Percentiles rank a stretch among this genome's conserved stretches.
These are phyloP conservation scores for Apiotrichum mycotoxinovorans DNA, from an alignment of 1,284 basidiomycete species.

Conservation along the genomic window DNA sequence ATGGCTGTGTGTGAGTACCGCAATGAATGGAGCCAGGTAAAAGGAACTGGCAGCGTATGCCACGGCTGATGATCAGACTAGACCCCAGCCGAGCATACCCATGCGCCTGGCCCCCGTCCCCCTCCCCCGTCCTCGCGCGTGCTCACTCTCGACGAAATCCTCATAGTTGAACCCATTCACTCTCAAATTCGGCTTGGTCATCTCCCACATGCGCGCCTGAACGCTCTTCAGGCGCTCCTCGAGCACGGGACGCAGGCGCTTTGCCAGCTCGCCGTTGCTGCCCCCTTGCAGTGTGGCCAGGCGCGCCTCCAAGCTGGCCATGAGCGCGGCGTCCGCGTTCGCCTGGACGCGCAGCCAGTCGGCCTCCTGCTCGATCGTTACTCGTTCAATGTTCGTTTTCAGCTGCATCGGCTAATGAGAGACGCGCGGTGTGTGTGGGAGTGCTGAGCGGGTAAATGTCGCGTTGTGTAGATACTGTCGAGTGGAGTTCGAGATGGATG, in stretches of 20 bases:
- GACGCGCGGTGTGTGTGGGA: background rate
- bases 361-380: conserved; percentile 40
- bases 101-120: background rate
- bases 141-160: conserved; percentile 56
- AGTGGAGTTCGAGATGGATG: too few relatives aligned
- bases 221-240: conserved; percentile 38
- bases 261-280: conserved; percentile 30
- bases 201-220: conserved; percentile 51
- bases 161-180: conserved; percentile 75
- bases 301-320: conserved; percentile 31
- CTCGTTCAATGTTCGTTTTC: conserved; percentile 5
- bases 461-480: too few relatives aligned
- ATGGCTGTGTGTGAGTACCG: conserved; percentile 53
- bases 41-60: too few relatives aligned
- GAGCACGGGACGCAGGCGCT: conserved; percentile 34
- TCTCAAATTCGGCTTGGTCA: conserved; percentile 66
- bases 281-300: conserved; percentile 39
- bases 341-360: conserved; percentile 44
- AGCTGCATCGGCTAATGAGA: conserved; percentile 14
- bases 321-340: conserved; percentile 30
- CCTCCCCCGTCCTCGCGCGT: background rate
- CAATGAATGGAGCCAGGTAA: background rate
- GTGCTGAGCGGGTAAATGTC: too few relatives aligned
- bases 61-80: too few relatives aligned
- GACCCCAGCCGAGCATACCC: background rate